Evolutionary conservation across 2,329 filamentous ascomycete species (phyloP).

Genomic region (Chaetomiaceae sp.): DNA sequence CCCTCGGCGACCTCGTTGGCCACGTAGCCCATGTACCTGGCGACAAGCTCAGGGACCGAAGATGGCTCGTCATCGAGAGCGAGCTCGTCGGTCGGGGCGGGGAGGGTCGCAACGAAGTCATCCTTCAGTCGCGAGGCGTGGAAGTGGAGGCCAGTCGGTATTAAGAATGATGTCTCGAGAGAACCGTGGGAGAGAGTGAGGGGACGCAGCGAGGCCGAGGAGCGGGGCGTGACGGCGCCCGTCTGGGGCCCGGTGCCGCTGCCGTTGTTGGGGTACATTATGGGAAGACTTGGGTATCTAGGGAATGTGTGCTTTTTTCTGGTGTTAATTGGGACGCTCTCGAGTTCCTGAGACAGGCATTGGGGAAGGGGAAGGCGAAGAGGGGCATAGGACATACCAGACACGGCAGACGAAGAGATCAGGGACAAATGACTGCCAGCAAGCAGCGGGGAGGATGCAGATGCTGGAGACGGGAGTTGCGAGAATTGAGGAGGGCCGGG

Average conservation of each 20-base stretch:
- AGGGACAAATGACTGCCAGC: not conserved
- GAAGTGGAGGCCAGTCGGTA: constrained; percentile 93
- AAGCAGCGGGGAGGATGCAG: not conserved
- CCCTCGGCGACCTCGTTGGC: constrained; percentile 86
- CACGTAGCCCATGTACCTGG: constrained; percentile 86
- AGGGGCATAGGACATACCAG: no score
- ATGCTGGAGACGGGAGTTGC: not conserved
- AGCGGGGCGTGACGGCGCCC: constrained; percentile 93
- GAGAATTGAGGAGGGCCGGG: not conserved
- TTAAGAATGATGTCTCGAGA: constrained; percentile 92
- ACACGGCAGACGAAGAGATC: not conserved
- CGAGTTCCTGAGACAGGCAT: no score
- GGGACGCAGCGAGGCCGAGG: constrained; percentile 85
- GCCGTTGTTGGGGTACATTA: constrained; percentile 81
- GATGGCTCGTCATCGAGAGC: constrained; percentile 99
- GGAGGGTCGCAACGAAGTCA: constrained; percentile 77
- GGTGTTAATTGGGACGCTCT: not conserved
- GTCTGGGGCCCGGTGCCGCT: constrained; percentile 80
- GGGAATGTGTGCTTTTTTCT: constrained; percentile 3
- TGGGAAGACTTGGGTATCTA: constrained; percentile 44
- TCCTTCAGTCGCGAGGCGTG: constrained; percentile 93
- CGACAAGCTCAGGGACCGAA: constrained; percentile 85
- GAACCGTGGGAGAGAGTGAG: constrained; percentile 88
- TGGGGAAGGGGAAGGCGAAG: not conserved
- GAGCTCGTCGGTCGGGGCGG: constrained; percentile 89